Percentiles rank a stretch among this genome's conserved stretches.
These are phyloP conservation scores for Botrytis elliptica DNA, from an alignment of 2,329 filamentous ascomycete genomes.

Conservation along the genomic window DNA sequence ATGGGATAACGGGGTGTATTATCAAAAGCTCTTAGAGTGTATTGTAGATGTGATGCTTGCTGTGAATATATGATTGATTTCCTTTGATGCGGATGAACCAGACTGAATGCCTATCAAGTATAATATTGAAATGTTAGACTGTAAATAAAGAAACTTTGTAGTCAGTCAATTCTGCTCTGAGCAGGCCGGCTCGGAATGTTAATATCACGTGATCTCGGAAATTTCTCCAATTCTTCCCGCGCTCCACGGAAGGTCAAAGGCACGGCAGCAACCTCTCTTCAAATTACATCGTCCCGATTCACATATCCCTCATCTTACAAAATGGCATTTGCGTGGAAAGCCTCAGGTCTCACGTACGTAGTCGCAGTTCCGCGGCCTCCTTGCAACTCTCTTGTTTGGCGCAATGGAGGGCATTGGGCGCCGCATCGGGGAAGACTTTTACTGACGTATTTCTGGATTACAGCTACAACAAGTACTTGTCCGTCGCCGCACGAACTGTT, in stretches of 20 bases:
- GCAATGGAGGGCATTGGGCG: constrained; percentile 28
- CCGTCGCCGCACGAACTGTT: constrained; percentile 89
- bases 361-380: not conserved
- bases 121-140: not conserved
- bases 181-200: not conserved
- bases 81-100: not conserved
- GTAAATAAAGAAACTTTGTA: not conserved
- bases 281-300: constrained; percentile 24
- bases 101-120: not conserved
- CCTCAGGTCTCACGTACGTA: constrained; percentile 73
- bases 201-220: constrained; percentile 13
- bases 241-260: constrained; percentile 24
- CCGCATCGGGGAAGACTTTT: constrained; percentile 18
- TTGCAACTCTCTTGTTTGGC: not conserved
- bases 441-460: constrained; percentile 40
- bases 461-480: constrained; percentile 99
- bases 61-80: constrained; percentile 36
- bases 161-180: not conserved
- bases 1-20: constrained; percentile 36
- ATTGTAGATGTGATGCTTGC: constrained; percentile 35
- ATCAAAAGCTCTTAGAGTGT: constrained; percentile 40
- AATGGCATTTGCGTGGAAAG: constrained; percentile 98
- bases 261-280: constrained; percentile 26
- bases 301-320: constrained; percentile 32
- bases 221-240: constrained; percentile 17